These are phyloP conservation scores for Nicotiana otophora DNA, from an alignment of 257 asterid species.

Conservation along the genomic window DNA sequence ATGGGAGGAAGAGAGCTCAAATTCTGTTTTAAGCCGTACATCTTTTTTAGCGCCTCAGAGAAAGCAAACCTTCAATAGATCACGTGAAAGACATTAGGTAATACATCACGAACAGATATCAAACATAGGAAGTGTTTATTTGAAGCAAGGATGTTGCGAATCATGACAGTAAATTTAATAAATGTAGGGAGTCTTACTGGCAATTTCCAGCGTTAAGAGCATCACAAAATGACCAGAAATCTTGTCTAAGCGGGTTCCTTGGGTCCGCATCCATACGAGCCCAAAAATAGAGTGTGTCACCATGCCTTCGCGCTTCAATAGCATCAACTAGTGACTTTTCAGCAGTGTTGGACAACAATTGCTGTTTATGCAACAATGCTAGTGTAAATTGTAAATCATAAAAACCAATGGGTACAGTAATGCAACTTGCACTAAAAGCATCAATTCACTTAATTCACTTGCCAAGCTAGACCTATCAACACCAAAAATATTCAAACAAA, in stretches of 20 bases:
- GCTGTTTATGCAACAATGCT: slow-evolving; percentile 37
- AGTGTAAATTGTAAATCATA: background rate
- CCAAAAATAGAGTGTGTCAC: slow-evolving; percentile 89
- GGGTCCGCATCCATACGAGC: slow-evolving; percentile 66
- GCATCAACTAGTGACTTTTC: slow-evolving; percentile 63
- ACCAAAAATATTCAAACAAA: background rate
- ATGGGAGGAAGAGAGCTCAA: slow-evolving; percentile 66
- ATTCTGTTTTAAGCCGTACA: slow-evolving; percentile 75
- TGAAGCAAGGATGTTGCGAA: background rate
- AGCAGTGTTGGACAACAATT: slow-evolving; percentile 65
- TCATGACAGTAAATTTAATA: background rate
- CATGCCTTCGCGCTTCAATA: slow-evolving; percentile 64
- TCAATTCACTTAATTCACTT: background rate
- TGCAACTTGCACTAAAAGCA: background rate
- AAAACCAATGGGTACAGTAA: background rate
- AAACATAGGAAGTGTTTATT: background rate
- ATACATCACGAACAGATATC: background rate
- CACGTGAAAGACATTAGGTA: background rate
- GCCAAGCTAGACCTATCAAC: background rate
- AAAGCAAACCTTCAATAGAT: slow-evolving; percentile 55
- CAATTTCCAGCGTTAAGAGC: slow-evolving; percentile 90
- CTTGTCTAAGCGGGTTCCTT: slow-evolving; percentile 49
- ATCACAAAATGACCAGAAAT: slow-evolving; percentile 98
- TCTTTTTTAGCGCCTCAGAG: slow-evolving; percentile 67
- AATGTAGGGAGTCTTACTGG: slow-evolving; percentile 47